Conservation (phyloP, 306 rosid genomes). For the Hippophae tibetana region DNA sequence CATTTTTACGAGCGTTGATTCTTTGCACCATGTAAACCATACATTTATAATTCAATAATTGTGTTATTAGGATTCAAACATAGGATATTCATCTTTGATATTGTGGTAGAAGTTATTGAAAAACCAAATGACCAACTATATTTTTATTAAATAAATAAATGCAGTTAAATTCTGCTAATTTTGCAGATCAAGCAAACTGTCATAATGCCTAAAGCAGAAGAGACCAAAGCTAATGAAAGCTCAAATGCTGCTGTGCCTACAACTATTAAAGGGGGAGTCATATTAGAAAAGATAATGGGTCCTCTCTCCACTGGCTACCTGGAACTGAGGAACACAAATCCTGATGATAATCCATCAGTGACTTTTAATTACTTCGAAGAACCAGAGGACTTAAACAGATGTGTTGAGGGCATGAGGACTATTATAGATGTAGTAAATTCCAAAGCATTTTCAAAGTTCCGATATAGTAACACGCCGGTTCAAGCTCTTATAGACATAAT, state of each 20-base stretch:
- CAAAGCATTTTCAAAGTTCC: conserved; percentile 44
- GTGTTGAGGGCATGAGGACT: conserved; percentile 60
- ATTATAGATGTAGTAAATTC: conserved; percentile 50
- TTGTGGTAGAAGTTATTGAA: no score
- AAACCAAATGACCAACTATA: no score
- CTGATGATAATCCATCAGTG: conserved; percentile 51
- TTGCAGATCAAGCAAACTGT: conserved; percentile 35
- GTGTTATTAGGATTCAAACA: no score
- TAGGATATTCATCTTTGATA: no score
- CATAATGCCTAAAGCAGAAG: conserved; percentile 18
- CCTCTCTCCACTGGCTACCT: conserved; percentile 53
- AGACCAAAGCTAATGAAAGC: conserved; percentile 13
- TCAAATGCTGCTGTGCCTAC: conserved; percentile 15
- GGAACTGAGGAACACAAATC: conserved; percentile 40
- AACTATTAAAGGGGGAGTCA: conserved; percentile 51
- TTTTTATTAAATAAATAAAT: no score
- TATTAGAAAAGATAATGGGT: conserved; percentile 52
- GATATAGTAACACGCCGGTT: conserved; percentile 22
- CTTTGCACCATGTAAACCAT: no score
- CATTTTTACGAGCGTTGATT: no score
- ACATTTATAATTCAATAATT: no score
- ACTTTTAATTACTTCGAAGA: conserved; percentile 73
- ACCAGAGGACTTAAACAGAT: conserved; percentile 47
- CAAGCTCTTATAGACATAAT: conserved; percentile 31
- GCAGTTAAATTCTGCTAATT: not conserved